Evolutionary conservation across 352 stramenopile genomes (phyloP), one percentile per base, ranked within the genome.

Genomic region (Pythium graminicola): DNA sequence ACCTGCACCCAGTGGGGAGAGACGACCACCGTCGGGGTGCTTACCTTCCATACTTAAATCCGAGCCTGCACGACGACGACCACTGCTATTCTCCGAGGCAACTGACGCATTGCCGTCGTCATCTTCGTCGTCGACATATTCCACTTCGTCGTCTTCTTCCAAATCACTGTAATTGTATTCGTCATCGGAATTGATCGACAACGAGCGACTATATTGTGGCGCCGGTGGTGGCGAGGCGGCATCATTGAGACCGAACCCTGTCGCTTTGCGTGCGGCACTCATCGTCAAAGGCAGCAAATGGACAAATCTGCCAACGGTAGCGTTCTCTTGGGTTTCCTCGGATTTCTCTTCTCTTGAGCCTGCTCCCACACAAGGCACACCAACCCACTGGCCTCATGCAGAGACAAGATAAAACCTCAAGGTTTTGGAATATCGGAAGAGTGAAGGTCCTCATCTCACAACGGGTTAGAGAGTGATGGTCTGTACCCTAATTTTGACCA

Each of bases 151-250:
- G 31, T 80, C 76, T 22, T 88, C 72, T 17, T 83, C 72, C 45
- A 87, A 54, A 57, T 92, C 78, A 57, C 79, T 89, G 67, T 89
- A 89, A 63, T 88, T 79, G 54, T 92, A 89, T 52, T 92, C 78
- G 49, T 91, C 81, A 55, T 87, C 76, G 43, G 76, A 87, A 35
- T 76, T 71, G 40, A 70, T 54, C 11, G 57, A 70, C 42, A 80
- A 64, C 38, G 74, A 82, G 38, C 48, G 50, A 54, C 56, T 65
- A 56, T 62, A 65, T 29, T 24, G 32, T 4, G 53, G 53, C 44
- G 44, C 43, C 9, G 52, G 52, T 22, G 53, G 53, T 36, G 53
- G 50, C 24, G 33, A 6, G 22, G 36, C 43, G 7, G 26, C 43
- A 14, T 22, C 20, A 42, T 36, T 39, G 13, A 60, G 38, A 27